Evolutionary conservation across 495 filamentous ascomycete species (phyloP), one percentile per base, ranked within the genome.

Genomic region (Neurospora pannonica): DNA sequence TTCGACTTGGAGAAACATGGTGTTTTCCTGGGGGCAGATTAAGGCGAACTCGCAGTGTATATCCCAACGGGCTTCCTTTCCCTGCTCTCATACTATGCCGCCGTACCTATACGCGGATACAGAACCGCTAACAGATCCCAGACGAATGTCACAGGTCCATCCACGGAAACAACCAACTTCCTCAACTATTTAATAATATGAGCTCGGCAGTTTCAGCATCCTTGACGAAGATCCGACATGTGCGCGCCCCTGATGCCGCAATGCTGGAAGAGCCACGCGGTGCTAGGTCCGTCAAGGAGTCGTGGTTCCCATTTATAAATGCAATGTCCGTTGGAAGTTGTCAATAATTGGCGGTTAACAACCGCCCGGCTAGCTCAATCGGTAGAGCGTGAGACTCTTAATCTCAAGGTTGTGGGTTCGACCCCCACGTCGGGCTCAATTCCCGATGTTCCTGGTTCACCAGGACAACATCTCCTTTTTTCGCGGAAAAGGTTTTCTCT

Each of bases 381-480:
- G 90, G 90, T 90, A 91, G 90, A 92, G 90, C 90, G 90, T 91
- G 88, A 90, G 90, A 92, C 90, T 92, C 90, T 92, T 92, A 92
- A 90, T 62, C 54, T 62, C 54, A 62, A 62, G 54, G 54, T 62
- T 62, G 54, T 62, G 54, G 54, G 54, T 62, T 62, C 54, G 54
- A 54, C 21, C 46, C 46, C 54, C 54, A 67, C 54, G 54, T 67
- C 54, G 54, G 54, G 54, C 54, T 67, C 54, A 67, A 67, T 67
- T 67, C 54, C 54, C 54, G 54, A 67, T 62, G 54, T 62, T 62
- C 54, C 48, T 28, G 48, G 48, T 7, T 54, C 11, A 54, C 21
- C 46, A 28, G 21, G 54, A 62, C 28, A 62, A 62, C 13, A 62
- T 62, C 28, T 31, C 6, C 28, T 19, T 34, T 62, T 19, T 34